phyloP scores from a whole-genome alignment of 1,284 basidiomycete genomes.

The Rhodotorula mucilaginosa region DNA sequence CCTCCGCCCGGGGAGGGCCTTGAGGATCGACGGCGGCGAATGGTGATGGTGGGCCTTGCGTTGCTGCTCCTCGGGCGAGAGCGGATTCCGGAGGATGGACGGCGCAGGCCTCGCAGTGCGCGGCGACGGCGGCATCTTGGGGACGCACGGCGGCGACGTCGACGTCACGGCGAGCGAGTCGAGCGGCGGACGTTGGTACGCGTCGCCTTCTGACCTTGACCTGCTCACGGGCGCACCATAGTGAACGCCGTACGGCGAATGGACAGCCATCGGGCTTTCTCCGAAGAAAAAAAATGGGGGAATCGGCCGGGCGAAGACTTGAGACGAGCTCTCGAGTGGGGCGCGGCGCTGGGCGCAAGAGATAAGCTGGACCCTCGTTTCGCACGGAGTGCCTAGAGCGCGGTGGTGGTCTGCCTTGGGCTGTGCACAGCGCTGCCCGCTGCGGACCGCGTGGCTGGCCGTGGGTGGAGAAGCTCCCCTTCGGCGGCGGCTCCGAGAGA shows the following conservation, averaged over 20 bases:
- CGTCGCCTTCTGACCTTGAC: not conserved
- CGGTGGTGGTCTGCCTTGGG: too few species aligned
- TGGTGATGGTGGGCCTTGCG: not conserved
- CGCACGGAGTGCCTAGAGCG: too few species aligned
- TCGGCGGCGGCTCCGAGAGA: too few species aligned
- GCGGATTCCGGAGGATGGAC: slow-evolving; percentile 34
- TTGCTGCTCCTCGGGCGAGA: slow-evolving; percentile 2
- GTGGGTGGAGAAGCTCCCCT: too few species aligned
- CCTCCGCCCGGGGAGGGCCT: not conserved
- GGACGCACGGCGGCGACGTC: slow-evolving; percentile 15
- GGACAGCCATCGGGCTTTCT: not conserved
- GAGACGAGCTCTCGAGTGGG: not conserved
- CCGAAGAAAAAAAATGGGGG: not conserved
- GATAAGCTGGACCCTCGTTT: not conserved
- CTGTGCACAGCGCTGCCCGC: too few species aligned
- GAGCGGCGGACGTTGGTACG: not conserved
- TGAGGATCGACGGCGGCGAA: not conserved
- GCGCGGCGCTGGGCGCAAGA: not conserved
- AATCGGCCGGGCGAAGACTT: not conserved
- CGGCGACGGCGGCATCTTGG: slow-evolving; percentile 13
- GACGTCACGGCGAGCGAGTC: slow-evolving; percentile 2
- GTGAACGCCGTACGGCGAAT: not conserved
- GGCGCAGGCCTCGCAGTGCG: slow-evolving; percentile 4
- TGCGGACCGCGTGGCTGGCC: too few species aligned
- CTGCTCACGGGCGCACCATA: not conserved